Percentiles rank a stretch among this genome's conserved stretches.
Conservation (phyloP, 148 eudicot genomes). For the Silene conica region DNA sequence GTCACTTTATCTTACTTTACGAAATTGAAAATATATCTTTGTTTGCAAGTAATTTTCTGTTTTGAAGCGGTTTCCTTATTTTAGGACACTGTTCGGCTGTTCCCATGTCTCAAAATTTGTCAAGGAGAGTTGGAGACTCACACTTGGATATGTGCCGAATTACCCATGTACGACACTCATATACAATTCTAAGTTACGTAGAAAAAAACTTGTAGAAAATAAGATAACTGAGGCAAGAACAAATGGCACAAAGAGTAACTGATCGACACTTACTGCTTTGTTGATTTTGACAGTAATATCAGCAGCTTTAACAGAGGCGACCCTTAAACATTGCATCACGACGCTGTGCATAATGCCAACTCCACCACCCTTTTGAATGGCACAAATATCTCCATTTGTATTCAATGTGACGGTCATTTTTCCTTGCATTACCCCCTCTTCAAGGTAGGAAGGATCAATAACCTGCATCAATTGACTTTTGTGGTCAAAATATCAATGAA, state of each 20-base stretch:
- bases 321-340: conserved; percentile 77
- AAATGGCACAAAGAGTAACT: not conserved
- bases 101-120: no score
- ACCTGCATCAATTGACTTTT: conserved; percentile 37
- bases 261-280: conserved; percentile 55
- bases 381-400: conserved; percentile 83
- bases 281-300: conserved; percentile 77
- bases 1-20: no score
- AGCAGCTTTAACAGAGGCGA: conserved; percentile 78
- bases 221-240: not conserved
- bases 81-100: no score
- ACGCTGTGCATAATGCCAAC: conserved; percentile 67
- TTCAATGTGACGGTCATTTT: conserved; percentile 78
- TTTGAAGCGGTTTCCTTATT: no score
- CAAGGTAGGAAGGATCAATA: conserved; percentile 73
- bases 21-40: no score
- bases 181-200: not conserved
- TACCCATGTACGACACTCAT: no score
- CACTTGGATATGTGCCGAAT: no score
- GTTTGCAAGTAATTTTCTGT: no score
- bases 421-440: conserved; percentile 87
- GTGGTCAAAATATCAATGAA: not conserved
- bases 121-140: no score
- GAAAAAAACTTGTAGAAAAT: not conserved
- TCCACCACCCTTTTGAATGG: conserved; percentile 94